Conservation (phyloP, 2,329 filamentous ascomycete genomes). For the Colletotrichum somersetense region DNA sequence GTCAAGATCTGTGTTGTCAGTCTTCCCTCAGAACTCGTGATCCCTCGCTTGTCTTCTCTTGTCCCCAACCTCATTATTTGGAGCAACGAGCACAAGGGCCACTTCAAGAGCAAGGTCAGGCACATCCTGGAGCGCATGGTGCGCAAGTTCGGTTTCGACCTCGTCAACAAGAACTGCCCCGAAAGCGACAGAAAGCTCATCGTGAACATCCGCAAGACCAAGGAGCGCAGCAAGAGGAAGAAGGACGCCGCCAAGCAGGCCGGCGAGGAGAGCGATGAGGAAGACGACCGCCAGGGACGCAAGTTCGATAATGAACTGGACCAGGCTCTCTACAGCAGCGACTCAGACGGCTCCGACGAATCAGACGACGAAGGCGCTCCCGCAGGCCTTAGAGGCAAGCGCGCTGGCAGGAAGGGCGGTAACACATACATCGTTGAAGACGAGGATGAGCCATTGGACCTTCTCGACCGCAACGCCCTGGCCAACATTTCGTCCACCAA, state of each 20-base stretch:
- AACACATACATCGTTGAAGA: slow-evolving; percentile 93
- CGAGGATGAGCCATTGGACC: slow-evolving; percentile 93
- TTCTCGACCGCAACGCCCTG: slow-evolving; percentile 88
- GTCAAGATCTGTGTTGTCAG: slow-evolving; percentile 95
- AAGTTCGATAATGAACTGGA: slow-evolving; percentile 95
- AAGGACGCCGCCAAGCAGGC: slow-evolving; percentile 76
- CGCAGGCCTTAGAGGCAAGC: slow-evolving; percentile 57
- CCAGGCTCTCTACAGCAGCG: slow-evolving; percentile 91
- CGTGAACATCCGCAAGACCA: slow-evolving; percentile 93
- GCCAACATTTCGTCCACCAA: slow-evolving; percentile 95
- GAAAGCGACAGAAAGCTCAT: slow-evolving; percentile 91
- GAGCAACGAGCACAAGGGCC: slow-evolving; percentile 98
- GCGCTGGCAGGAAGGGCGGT: slow-evolving; percentile 68
- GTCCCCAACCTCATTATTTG: slow-evolving; percentile 94
- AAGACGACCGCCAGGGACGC: slow-evolving; percentile 63
- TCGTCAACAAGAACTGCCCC: slow-evolving; percentile 84
- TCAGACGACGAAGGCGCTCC: slow-evolving; percentile 63
- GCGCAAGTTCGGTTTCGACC: slow-evolving; percentile 86
- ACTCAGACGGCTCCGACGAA: slow-evolving; percentile 71
- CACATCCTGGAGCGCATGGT: slow-evolving; percentile 97
- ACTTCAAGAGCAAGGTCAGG: slow-evolving; percentile 97
- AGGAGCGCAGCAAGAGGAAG: slow-evolving; percentile 90
- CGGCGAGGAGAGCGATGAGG: slow-evolving; percentile 68
- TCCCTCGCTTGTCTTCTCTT: slow-evolving; percentile 80
- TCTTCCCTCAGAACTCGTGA: slow-evolving; percentile 82